Percentiles rank a stretch among this genome's conserved stretches.
These are phyloP conservation scores for Chamaecyparis obtusa DNA, from an alignment of 75 land plant species.

Conservation along the genomic window DNA sequence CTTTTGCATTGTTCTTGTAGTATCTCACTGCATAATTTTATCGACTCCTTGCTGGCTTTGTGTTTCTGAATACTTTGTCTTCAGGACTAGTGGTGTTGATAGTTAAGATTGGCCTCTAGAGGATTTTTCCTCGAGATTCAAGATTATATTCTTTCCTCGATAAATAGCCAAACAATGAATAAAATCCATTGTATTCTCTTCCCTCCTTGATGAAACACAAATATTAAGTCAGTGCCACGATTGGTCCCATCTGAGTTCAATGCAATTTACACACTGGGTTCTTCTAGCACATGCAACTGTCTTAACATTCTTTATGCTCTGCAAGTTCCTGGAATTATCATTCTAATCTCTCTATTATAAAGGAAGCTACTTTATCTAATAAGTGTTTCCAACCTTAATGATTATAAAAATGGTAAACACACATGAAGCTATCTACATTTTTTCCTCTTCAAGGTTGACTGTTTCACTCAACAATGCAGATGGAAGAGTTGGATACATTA, in stretches of 20 bases:
- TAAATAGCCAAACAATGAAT: neutral
- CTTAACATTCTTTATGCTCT: neutral
- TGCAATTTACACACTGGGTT: neutral
- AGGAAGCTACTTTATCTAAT: neutral
- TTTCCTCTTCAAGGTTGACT: neutral
- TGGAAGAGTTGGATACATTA: neutral
- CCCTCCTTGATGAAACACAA: neutral
- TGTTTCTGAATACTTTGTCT: neutral
- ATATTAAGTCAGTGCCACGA: neutral
- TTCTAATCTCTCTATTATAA: neutral
- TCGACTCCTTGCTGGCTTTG: neutral
- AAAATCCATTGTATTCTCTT: neutral
- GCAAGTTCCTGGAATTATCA: too few relatives aligned
- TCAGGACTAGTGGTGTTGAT: neutral
- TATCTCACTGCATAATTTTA: neutral
- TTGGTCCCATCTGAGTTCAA: neutral
- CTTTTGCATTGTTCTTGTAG: neutral
- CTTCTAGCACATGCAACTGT: neutral
- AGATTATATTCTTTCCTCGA: neutral
- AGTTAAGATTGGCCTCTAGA: neutral
- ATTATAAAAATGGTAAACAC: neutral
- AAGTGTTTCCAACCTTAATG: neutral
- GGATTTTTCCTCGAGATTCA: neutral
- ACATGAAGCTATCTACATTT: neutral
- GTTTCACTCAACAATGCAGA: neutral